These are phyloP conservation scores for Talaromyces pinophilus DNA, from an alignment of 2,329 filamentous ascomycete species.

Conservation along the genomic window DNA sequence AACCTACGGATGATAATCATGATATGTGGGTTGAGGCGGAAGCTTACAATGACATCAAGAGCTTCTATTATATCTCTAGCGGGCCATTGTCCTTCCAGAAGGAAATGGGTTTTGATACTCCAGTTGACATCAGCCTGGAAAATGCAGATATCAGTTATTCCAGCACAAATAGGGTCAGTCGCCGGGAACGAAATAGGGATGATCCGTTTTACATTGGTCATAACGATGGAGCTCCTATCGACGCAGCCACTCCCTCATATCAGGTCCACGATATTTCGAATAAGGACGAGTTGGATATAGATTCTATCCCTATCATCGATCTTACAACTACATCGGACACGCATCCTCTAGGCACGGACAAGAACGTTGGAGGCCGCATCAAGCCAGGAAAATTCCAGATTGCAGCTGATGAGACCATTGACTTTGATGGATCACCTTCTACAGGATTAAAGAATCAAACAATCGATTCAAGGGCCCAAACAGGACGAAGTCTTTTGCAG, in stretches of 20 bases:
- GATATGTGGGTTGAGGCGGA: conserved; percentile 48
- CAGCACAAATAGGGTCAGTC: conserved; percentile 54
- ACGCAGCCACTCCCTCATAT: conserved; percentile 71
- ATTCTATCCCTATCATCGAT: conserved; percentile 94
- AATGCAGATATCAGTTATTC: background rate
- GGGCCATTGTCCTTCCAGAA: conserved; percentile 27
- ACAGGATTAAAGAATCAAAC: conserved; percentile 41
- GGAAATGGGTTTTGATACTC: conserved; percentile 14
- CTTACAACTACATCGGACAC: conserved; percentile 67
- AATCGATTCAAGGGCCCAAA: conserved; percentile 17
- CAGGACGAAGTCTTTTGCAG: conserved; percentile 68
- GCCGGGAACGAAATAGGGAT: conserved; percentile 79
- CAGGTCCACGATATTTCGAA: conserved; percentile 72
- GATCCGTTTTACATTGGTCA: conserved; percentile 90
- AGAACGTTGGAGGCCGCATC: conserved; percentile 21
- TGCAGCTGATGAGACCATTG: conserved; percentile 72
- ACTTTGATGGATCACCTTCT: conserved; percentile 41
- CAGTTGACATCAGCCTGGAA: conserved; percentile 2
- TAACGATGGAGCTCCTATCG: conserved; percentile 56
- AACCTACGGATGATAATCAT: conserved; percentile 63
- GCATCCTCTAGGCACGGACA: conserved; percentile 17
- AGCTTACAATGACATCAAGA: conserved; percentile 48
- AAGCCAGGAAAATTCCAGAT: conserved; percentile 60
- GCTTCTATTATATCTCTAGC: conserved; percentile 45
- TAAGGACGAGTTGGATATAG: conserved; percentile 80